Percentiles rank a stretch among this genome's conserved stretches.
phyloP scores from a whole-genome alignment of 1,284 basidiomycete genomes.

The Stygiomarasmius scandens region DNA sequence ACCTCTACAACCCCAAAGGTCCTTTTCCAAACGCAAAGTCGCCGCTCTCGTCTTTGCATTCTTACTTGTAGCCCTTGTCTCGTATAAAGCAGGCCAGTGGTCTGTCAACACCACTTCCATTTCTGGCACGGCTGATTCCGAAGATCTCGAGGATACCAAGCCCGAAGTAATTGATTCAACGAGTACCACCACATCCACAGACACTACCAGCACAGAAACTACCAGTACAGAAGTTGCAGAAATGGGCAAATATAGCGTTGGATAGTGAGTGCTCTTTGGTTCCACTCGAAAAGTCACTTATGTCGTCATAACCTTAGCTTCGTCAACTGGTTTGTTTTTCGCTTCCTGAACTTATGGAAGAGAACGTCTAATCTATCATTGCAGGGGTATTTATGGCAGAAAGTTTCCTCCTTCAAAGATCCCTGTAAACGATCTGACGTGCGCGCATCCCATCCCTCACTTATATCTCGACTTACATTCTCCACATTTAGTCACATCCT shows the following conservation, averaged over 20 bases:
- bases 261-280: slow-evolving; percentile 60
- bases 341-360: background rate
- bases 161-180: background rate
- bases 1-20: background rate
- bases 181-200: background rate
- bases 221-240: slow-evolving; percentile 15
- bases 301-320: slow-evolving; percentile 35
- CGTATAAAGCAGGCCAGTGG: slow-evolving; percentile 51
- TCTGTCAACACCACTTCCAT: slow-evolving; percentile 23
- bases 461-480: slow-evolving; percentile 9
- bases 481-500: slow-evolving; percentile 65
- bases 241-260: slow-evolving; percentile 71
- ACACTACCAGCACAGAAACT: background rate
- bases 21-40: slow-evolving; percentile 1
- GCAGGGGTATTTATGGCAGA: slow-evolving; percentile 93
- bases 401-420: slow-evolving; percentile 85
- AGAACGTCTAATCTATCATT: slow-evolving; percentile 19
- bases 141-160: background rate
- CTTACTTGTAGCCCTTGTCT: slow-evolving; percentile 39
- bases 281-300: slow-evolving; percentile 35
- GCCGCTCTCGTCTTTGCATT: slow-evolving; percentile 32
- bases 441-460: slow-evolving; percentile 37
- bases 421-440: slow-evolving; percentile 84
- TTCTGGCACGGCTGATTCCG: background rate
- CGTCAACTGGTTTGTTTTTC: slow-evolving; percentile 64